phyloP scores from a whole-genome alignment of 1,139 yeast species.

The Diutina siamensis region DNA sequence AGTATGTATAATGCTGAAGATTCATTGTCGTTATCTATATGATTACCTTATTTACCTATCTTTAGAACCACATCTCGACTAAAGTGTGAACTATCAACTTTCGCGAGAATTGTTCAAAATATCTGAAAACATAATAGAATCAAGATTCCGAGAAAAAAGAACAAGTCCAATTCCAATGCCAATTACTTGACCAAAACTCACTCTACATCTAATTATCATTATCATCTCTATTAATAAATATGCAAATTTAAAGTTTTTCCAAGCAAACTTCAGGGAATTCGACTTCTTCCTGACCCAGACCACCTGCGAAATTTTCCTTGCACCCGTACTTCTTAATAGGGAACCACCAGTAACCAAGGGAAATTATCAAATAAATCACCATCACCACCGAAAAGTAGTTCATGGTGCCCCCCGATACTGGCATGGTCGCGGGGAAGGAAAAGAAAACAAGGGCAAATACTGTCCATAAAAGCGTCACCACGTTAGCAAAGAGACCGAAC shows the following conservation, averaged over 20 bases:
- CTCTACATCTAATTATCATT: too few relatives aligned
- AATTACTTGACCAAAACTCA: too few relatives aligned
- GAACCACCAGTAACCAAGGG: conserved; percentile 48
- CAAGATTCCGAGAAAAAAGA: too few relatives aligned
- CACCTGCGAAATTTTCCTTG: conserved; percentile 29
- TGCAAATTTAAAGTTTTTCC: conserved; percentile 12
- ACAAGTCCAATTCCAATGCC: too few relatives aligned
- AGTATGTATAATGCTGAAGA: too few relatives aligned
- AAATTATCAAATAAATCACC: conserved; percentile 41
- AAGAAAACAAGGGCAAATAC: conserved; percentile 49
- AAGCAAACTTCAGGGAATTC: conserved; percentile 38
- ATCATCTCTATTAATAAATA: background rate
- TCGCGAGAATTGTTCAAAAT: too few relatives aligned
- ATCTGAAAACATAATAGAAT: too few relatives aligned
- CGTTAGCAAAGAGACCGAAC: conserved; percentile 44
- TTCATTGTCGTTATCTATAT: too few relatives aligned
- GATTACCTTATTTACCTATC: too few relatives aligned
- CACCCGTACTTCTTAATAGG: conserved; percentile 30
- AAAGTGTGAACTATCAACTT: too few relatives aligned
- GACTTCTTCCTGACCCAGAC: conserved; percentile 29
- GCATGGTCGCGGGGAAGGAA: conserved; percentile 57
- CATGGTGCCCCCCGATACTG: conserved; percentile 52
- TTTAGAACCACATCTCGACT: too few relatives aligned
- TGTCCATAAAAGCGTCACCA: conserved; percentile 47
- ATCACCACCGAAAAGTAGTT: conserved; percentile 63